phyloP scores from a whole-genome alignment of 305 asterid genomes.

The Fraxinus sp. region DNA sequence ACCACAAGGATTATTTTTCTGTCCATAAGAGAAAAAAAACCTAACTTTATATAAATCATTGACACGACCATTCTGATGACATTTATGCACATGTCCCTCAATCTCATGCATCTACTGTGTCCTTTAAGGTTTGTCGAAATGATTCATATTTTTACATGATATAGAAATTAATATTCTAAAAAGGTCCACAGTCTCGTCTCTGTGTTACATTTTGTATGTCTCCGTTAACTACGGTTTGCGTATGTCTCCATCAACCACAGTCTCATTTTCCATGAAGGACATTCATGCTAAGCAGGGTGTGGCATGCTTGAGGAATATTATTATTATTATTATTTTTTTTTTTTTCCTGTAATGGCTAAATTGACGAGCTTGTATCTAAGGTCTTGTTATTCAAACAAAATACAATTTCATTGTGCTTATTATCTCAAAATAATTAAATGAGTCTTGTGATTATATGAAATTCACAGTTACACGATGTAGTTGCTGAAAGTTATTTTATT shows the following conservation, averaged over 20 bases:
- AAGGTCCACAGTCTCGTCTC: background rate
- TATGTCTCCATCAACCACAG: background rate
- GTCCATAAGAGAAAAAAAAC: background rate
- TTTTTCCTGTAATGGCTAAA: background rate
- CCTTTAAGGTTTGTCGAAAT: background rate
- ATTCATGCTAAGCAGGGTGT: background rate
- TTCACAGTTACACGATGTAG: background rate
- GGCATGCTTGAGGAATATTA: background rate
- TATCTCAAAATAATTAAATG: background rate
- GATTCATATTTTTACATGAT: background rate
- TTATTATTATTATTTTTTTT: no score
- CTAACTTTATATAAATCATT: background rate
- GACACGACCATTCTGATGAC: background rate
- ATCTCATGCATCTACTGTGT: background rate
- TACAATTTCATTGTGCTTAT: background rate
- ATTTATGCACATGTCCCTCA: background rate
- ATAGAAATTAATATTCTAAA: background rate
- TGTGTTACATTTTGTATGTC: background rate
- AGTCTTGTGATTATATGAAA: background rate
- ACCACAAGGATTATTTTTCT: background rate
- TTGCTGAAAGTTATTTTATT: slow-evolving; percentile 20
- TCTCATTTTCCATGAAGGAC: background rate
- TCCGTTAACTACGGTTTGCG: background rate
- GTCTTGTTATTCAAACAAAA: background rate
- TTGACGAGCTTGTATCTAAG: background rate